Evolutionary conservation across 805 yeast species (phyloP).

Genomic region (Wickerhamomyces mucosus): DNA sequence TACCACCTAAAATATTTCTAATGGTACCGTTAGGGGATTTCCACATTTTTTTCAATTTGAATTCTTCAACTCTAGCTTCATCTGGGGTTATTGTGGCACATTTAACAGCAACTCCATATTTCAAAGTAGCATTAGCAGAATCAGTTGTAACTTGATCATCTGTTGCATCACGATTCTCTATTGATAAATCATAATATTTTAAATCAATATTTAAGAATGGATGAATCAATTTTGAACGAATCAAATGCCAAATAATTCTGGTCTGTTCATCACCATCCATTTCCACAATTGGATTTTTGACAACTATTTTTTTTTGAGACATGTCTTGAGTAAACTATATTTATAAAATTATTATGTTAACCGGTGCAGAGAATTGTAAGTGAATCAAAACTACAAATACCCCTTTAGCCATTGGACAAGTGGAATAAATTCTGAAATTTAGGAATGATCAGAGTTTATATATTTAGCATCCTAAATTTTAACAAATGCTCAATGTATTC

Average conservation of each 20-base stretch:
- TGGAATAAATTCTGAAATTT: too few species aligned
- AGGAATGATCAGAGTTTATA: too few species aligned
- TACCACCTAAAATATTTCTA: constrained; percentile 91
- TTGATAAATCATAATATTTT: constrained; percentile 86
- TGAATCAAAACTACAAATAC: too few species aligned
- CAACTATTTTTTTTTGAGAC: constrained; percentile 48
- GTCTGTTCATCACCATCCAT: constrained; percentile 99
- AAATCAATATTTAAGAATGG: constrained; percentile 85
- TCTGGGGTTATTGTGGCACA: constrained; percentile 99
- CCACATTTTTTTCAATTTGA: constrained; percentile 92
- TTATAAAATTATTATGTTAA: not conserved
- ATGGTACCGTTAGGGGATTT: constrained; percentile 95
- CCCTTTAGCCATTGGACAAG: too few species aligned
- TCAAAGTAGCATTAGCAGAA: constrained; percentile 81
- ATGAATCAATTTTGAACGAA: constrained; percentile 73
- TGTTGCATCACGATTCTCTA: constrained; percentile 79
- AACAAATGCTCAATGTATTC: too few species aligned
- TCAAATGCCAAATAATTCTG: constrained; percentile 88
- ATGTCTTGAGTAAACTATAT: constrained; percentile 1
- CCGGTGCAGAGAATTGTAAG: too few species aligned
- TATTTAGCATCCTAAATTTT: too few species aligned
- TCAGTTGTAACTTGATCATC: constrained; percentile 83
- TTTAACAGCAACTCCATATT: constrained; percentile 89
- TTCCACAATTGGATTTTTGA: constrained; percentile 85
- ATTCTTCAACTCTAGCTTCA: constrained; percentile 90